Evolutionary conservation across 352 stramenopile species (phyloP).

Genomic region (Aphanomyces euteiches): DNA sequence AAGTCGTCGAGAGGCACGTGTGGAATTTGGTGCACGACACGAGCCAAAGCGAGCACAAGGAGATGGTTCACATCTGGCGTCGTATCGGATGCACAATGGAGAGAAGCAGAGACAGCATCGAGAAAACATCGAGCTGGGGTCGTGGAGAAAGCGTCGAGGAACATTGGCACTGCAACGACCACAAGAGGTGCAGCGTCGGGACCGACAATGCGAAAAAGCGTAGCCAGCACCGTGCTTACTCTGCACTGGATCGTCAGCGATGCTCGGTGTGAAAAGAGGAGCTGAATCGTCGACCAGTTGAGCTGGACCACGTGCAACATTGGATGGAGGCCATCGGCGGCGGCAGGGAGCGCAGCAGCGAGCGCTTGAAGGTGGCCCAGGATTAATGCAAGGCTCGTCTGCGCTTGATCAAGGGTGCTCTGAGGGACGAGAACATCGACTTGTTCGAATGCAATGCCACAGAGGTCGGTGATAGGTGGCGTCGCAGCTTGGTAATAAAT

Average conservation of each 20-base stretch:
- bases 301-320: constrained; percentile 9
- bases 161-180: not conserved
- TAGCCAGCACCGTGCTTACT: not conserved
- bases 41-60: not conserved
- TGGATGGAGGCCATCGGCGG: not conserved
- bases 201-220: not conserved
- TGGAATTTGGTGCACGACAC: not conserved
- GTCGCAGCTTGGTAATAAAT: constrained; percentile 2
- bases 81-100: not conserved
- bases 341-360: not conserved
- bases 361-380: constrained; percentile 14
- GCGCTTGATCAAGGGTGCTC: not conserved
- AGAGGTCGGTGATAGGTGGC: not conserved
- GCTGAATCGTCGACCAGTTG: constrained; percentile 18
- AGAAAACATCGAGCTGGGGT: constrained; percentile 57
- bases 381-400: not conserved
- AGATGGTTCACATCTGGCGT: constrained; percentile 8
- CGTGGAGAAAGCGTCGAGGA: constrained; percentile 42
- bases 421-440: not conserved
- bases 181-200: constrained; percentile 4
- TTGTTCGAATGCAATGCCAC: constrained; percentile 1
- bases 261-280: not conserved
- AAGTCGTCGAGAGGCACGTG: not conserved
- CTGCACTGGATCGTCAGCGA: not conserved
- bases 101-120: constrained; percentile 24